These are phyloP conservation scores for Fusarium nanum DNA, from an alignment of 2,329 filamentous ascomycete genomes.

Conservation along the genomic window DNA sequence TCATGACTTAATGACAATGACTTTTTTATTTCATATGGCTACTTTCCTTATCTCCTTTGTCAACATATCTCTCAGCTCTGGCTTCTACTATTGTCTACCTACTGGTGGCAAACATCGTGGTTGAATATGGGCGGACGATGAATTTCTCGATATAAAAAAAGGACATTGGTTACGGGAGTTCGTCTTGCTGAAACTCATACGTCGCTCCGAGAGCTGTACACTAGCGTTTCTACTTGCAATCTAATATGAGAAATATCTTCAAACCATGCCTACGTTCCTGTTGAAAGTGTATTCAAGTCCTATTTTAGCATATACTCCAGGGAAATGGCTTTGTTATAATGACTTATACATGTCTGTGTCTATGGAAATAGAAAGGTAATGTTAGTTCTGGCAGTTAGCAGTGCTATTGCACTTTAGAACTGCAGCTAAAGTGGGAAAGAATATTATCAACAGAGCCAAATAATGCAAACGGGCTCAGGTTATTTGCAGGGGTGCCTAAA, in stretches of 20 bases:
- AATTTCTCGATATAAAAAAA: constrained; percentile 9
- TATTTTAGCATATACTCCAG: not conserved
- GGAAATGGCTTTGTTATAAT: not conserved
- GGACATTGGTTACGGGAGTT: not conserved
- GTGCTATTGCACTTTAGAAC: constrained; percentile 3
- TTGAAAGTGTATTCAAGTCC: not conserved
- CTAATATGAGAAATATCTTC: constrained; percentile 7
- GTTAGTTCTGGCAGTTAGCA: not conserved
- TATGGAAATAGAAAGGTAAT: not conserved
- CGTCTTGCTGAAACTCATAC: constrained; percentile 7
- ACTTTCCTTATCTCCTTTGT: constrained; percentile 15
- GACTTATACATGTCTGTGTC: not conserved
- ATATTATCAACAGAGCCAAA: not conserved
- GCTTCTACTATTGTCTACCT: constrained; percentile 6
- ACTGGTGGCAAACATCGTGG: not conserved
- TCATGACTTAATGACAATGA: constrained; percentile 50
- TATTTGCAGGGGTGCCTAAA: not conserved
- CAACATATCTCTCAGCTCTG: constrained; percentile 7
- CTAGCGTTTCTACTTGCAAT: constrained; percentile 7
- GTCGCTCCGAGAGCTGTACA: constrained; percentile 25
- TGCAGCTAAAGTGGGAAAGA: not conserved
- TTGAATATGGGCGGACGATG: not conserved
- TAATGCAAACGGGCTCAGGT: not conserved
- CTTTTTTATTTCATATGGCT: constrained; percentile 19
- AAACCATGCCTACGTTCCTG: not conserved